Evolutionary conservation across 2,329 filamentous ascomycete species (phyloP), one percentile per base, ranked within the genome.

Genomic region (Calycina marina): DNA sequence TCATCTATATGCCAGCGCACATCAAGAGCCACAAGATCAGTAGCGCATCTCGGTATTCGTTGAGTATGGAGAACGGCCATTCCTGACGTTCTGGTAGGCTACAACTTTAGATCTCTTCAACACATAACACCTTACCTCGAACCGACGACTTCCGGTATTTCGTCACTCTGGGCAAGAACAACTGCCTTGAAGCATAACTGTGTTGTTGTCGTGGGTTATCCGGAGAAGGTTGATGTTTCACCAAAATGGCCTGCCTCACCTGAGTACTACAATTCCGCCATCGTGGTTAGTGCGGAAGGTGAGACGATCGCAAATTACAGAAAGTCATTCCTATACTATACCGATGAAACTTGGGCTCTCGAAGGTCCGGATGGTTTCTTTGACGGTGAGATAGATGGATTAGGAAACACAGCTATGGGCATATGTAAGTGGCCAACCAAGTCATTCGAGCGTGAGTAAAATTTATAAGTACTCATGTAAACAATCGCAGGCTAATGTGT

Each of bases 111-210:
- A 25, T 78, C 74, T 0, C 52, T 82, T 2, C 58, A 67, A 18
- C 65, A 82, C 2, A 84, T 88, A 26, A 55, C 56, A 1, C 77
- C 78, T 0, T 79, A 63, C 43, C 67, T 88, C 3, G 82, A 90
- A 47, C 67, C 62, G 0, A 69, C 69, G 0, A 65, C 68, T 4
- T 60, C 68, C 0, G 82, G 82, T 0, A 70, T 78, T 32, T 74
- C 66, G 5, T 74, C 79, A 0, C 54, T 77, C 13, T 90, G 81
- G 82, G 79, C 80, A 0, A 61, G 70, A 22, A 70, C 65, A 0
- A 69, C 65, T 0, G 81, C 82, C 0, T 58, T 71, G 14, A 73
- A 72, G 43, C 63, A 78, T 46, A 62, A 74, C 37, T 85, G 79
- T 46, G 58, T 65, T 31, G 77, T 88, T 0, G 67, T 70, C 0